These are phyloP conservation scores for Verticillium alfalfae DNA, from an alignment of 2,329 filamentous ascomycete genomes.

Conservation along the genomic window DNA sequence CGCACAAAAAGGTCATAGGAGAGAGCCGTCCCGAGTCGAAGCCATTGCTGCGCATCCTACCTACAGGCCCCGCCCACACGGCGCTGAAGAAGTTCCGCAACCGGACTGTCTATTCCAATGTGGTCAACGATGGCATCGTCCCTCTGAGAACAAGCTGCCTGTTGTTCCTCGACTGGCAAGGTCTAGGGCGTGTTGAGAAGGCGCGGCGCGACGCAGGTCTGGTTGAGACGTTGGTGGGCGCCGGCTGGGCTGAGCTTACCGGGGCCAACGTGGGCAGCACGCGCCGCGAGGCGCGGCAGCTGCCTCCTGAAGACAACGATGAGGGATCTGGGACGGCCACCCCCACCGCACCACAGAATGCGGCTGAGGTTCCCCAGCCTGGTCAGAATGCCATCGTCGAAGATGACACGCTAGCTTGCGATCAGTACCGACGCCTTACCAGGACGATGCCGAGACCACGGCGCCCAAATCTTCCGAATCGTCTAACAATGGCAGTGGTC, in stretches of 20 bases:
- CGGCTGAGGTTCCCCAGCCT: conserved; percentile 65
- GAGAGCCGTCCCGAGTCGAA: conserved; percentile 74
- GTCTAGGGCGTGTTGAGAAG: conserved; percentile 88
- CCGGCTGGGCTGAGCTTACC: conserved; percentile 91
- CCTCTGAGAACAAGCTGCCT: conserved; percentile 91
- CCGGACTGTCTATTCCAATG: conserved; percentile 90
- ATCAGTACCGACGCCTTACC: conserved; percentile 30
- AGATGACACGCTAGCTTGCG: conserved; percentile 57
- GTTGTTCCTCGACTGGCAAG: conserved; percentile 96
- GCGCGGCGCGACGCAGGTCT: conserved; percentile 86
- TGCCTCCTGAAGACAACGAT: conserved; percentile 26
- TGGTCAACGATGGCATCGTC: conserved; percentile 96
- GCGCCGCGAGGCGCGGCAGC: conserved; percentile 38
- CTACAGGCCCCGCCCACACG: conserved; percentile 83
- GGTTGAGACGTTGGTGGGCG: conserved; percentile 87
- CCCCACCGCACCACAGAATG: conserved; percentile 22
- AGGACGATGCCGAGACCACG: conserved; percentile 14
- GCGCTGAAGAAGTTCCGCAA: conserved; percentile 86
- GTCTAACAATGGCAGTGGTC: conserved; percentile 38
- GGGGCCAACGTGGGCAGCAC: conserved; percentile 51
- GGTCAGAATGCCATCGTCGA: conserved; percentile 59
- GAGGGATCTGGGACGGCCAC: conserved; percentile 7
- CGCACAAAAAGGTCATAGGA: conserved; percentile 53
- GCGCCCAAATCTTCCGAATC: conserved; percentile 3
- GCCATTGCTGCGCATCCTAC: conserved; percentile 80